Percentiles rank a stretch among this genome's conserved stretches.
These are phyloP conservation scores for Mycogone perniciosa DNA, from an alignment of 2,329 filamentous ascomycete species.

Conservation along the genomic window DNA sequence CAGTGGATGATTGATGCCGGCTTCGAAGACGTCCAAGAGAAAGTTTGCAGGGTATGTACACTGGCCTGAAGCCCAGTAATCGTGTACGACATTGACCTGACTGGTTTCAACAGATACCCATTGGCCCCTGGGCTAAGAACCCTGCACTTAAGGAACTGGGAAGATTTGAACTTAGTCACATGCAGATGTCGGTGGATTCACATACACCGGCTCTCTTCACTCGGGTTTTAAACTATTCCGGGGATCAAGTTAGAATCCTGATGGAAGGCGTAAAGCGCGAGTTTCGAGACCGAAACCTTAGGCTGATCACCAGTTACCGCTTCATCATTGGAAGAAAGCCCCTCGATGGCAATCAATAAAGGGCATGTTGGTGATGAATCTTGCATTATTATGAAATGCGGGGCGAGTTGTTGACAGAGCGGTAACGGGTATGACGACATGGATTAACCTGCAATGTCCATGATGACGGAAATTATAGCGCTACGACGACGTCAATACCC, in stretches of 20 bases:
- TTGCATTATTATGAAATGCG: no score
- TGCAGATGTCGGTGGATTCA: conserved; percentile 38
- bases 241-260: conserved; percentile 35
- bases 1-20: conserved; percentile 34
- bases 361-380: background rate
- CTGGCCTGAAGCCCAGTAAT: background rate
- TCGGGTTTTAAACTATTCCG: conserved; percentile 30
- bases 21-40: conserved; percentile 30
- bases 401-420: no score
- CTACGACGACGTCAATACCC: no score
- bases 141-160: conserved; percentile 31
- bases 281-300: conserved; percentile 28
- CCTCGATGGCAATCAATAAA: background rate
- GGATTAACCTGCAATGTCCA: no score
- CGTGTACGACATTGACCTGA: no score
- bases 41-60: conserved; percentile 21
- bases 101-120: conserved; percentile 26
- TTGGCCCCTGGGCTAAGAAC: conserved; percentile 34
- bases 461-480: no score
- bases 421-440: no score
- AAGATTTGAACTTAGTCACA: conserved; percentile 31
- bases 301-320: conserved; percentile 29
- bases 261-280: conserved; percentile 37
- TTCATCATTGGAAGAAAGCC: conserved; percentile 27
- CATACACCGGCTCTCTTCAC: conserved; percentile 36